phyloP scores from a whole-genome alignment of 768 basidiomycete species.

The Tulasnella sp. region DNA sequence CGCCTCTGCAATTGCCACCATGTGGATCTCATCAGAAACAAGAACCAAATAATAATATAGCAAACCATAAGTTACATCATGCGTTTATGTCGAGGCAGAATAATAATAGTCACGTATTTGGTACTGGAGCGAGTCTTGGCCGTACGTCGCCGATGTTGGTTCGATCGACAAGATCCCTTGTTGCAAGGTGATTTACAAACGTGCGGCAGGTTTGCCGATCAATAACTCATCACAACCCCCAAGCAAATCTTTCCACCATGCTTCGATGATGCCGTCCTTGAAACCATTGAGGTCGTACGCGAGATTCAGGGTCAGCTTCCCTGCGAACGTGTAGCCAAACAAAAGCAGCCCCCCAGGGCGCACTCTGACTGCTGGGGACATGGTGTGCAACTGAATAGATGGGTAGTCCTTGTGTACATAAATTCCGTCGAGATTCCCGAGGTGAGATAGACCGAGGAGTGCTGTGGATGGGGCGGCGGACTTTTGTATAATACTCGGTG shows the following conservation, averaged over 20 bases:
- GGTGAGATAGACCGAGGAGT: conserved; percentile 71
- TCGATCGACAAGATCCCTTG: background rate
- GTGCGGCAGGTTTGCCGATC: conserved; percentile 26
- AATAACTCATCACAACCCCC: conserved; percentile 59
- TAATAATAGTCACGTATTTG: no score
- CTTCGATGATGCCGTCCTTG: conserved; percentile 53
- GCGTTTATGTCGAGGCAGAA: no score
- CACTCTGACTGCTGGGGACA: conserved; percentile 79
- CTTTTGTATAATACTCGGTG: background rate
- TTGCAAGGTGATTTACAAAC: background rate
- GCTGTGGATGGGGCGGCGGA: conserved; percentile 48
- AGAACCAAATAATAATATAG: no score
- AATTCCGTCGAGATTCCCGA: conserved; percentile 77
- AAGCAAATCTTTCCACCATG: conserved; percentile 63
- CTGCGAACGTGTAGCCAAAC: conserved; percentile 74
- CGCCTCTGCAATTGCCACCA: no score
- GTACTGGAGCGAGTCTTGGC: no score
- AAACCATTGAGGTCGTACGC: conserved; percentile 79
- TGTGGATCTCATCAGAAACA: no score
- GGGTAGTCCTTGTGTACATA: conserved; percentile 65
- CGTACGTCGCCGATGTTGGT: no score
- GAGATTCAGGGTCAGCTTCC: conserved; percentile 71
- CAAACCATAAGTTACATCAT: no score
- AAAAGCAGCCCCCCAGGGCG: conserved; percentile 71
- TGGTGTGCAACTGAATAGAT: conserved; percentile 56